Base-by-base conservation (phyloP, 2,329 filamentous ascomycete genomes). In the Alternaria sp. region DNA sequence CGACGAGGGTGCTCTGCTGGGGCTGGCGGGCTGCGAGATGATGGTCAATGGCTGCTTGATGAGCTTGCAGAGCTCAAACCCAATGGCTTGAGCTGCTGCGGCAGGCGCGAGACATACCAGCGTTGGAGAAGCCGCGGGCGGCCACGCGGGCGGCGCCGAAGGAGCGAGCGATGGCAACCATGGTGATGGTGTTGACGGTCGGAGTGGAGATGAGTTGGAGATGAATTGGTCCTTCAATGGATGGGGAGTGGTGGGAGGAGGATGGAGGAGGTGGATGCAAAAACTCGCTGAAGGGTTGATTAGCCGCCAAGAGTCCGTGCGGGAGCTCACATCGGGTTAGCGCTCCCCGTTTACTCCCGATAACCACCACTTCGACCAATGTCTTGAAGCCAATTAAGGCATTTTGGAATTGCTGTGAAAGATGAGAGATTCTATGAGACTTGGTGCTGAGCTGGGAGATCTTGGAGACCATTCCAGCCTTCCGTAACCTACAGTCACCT, bases 161-260 rank as follows among this genome's bases (percentile, higher is more conserved):
- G 63, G 75, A 77, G 63, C 75, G 73, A 63, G 76, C 76, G 63
- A 78, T 77, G 70, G 75, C 75, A 77, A 78, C 75, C 75, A 78
- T 78, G 68, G 70, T 78, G 75, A 71, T 63, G 71, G 70, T 73
- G 68, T 69, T 68, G 70, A 67, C 68, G 65, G 63, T 66, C 69
- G 64, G 73, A 75, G 75, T 72, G 74, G 74, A 78, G 75, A 78
- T 77, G 74, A 71, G 70, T 73, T 74, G 73, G 68, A 70, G 74
- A 78, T 77, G 76, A 74, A 75, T 71, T 75, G 70, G 65, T 68
- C 71, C 63, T 72, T 68, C 71, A 75, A 74, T 75, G 70, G 73
- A 72, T 74, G 68, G 62, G 63, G 65, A 65, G 66, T 66, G 65
- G 65, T 68, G 64, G 62, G 55, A 62, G 64, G 70, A 66, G 67